These are phyloP conservation scores for Penicillium sp. DNA, from an alignment of 2,329 filamentous ascomycete genomes.

Conservation along the genomic window DNA sequence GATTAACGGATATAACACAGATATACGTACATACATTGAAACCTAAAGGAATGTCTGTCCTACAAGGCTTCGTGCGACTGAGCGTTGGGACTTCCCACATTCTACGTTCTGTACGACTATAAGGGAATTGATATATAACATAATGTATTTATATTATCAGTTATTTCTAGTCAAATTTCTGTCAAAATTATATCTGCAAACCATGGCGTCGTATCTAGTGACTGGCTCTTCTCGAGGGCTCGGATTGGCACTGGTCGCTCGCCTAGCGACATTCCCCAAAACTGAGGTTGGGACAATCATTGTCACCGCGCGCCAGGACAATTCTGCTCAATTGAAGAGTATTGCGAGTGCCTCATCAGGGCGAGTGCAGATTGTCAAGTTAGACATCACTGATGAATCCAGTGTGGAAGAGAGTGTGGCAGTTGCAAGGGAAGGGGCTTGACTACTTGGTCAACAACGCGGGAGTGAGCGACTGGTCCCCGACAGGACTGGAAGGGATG, in stretches of 20 bases:
- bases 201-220: slow-evolving; percentile 39
- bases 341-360: slow-evolving; percentile 35
- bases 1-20: not conserved
- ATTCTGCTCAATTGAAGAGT: slow-evolving; percentile 33
- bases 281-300: slow-evolving; percentile 42
- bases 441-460: slow-evolving; percentile 51
- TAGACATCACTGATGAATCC: slow-evolving; percentile 38
- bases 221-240: slow-evolving; percentile 40
- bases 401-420: slow-evolving; percentile 38
- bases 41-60: too few relatives aligned
- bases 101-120: too few relatives aligned
- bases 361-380: slow-evolving; percentile 36
- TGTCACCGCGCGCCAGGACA: slow-evolving; percentile 40
- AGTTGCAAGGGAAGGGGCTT: slow-evolving; percentile 40
- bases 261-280: slow-evolving; percentile 31
- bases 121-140: too few relatives aligned
- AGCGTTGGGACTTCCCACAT: too few relatives aligned
- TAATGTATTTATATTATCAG: too few relatives aligned
- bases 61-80: too few relatives aligned
- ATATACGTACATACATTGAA: too few relatives aligned
- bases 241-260: slow-evolving; percentile 34
- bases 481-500: slow-evolving; percentile 24
- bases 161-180: too few relatives aligned
- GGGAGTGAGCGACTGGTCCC: slow-evolving; percentile 28
- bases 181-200: not conserved